Percentiles rank a stretch among this genome's conserved stretches.
Conservation (phyloP, 1,139 yeast species). For the Magnusiomyces magnusii region DNA sequence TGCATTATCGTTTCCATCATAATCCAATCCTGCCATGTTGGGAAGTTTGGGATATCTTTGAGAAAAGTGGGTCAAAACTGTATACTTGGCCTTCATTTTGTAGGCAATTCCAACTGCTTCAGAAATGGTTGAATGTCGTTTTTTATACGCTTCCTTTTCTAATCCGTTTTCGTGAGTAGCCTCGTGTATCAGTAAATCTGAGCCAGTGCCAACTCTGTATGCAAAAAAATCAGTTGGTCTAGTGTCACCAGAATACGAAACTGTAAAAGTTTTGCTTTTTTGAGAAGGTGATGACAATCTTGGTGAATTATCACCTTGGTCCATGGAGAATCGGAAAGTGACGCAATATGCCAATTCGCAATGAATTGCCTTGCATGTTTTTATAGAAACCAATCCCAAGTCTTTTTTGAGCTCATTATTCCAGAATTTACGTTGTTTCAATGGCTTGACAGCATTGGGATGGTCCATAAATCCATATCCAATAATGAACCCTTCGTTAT, state of each 20-base stretch:
- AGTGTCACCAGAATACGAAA: conserved; percentile 93
- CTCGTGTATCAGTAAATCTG: conserved; percentile 83
- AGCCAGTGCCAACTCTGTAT: conserved; percentile 50
- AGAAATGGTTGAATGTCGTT: conserved; percentile 82
- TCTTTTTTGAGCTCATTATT: conserved; percentile 8
- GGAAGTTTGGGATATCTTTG: conserved; percentile 35
- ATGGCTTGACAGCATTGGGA: neutral
- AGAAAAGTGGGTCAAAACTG: conserved; percentile 88
- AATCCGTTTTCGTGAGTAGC: conserved; percentile 70
- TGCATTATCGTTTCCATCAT: neutral
- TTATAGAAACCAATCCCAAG: conserved; percentile 28
- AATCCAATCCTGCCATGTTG: neutral
- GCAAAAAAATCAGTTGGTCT: conserved; percentile 67
- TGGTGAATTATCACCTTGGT: neutral
- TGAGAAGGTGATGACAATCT: neutral
- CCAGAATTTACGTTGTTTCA: neutral
- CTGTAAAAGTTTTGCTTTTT: conserved; percentile 41
- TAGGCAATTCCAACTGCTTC: conserved; percentile 73
- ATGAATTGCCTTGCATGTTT: conserved; percentile 72
- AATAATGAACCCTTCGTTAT: conserved; percentile 56
- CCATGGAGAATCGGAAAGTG: conserved; percentile 41
- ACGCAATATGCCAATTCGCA: conserved; percentile 80
- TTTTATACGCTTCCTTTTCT: conserved; percentile 70
- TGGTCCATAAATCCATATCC: conserved; percentile 24
- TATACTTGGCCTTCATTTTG: conserved; percentile 61